Percentiles rank a stretch among this genome's conserved stretches.
These are phyloP conservation scores for Thelephora terrestris DNA, from an alignment of 1,284 basidiomycete genomes.

Conservation along the genomic window DNA sequence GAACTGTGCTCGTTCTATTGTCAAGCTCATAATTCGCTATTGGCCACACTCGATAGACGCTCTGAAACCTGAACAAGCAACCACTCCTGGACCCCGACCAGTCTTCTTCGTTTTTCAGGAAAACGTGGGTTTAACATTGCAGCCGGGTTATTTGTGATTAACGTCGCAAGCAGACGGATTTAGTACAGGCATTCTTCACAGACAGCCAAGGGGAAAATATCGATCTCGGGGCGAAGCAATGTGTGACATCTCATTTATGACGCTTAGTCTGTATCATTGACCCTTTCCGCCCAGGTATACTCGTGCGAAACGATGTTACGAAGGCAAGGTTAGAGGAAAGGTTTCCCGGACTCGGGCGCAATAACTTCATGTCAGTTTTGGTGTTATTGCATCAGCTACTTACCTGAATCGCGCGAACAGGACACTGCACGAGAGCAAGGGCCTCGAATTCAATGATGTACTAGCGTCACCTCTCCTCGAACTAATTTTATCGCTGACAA, in stretches of 20 bases:
- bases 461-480: slow-evolving; percentile 5
- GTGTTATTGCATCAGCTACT: background rate
- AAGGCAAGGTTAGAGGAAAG: slow-evolving; percentile 28
- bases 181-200: background rate
- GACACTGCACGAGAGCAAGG: slow-evolving; percentile 56
- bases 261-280: background rate
- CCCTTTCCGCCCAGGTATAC: slow-evolving; percentile 44
- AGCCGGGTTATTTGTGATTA: background rate
- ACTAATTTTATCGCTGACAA: background rate
- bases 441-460: slow-evolving; percentile 55
- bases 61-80: slow-evolving; percentile 40
- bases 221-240: background rate
- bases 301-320: slow-evolving; percentile 45
- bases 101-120: background rate
- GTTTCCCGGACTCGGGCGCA: slow-evolving; percentile 40
- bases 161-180: background rate
- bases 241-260: background rate
- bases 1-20: slow-evolving; percentile 43
- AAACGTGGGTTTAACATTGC: background rate
- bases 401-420: slow-evolving; percentile 19
- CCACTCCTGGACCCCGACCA: slow-evolving; percentile 30
- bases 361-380: slow-evolving; percentile 35
- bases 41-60: slow-evolving; percentile 41
- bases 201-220: background rate
- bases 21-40: slow-evolving; percentile 39